Evolutionary conservation across 192 early-diverging fungal species (phyloP).

Genomic region (Oehlia diaphana): DNA sequence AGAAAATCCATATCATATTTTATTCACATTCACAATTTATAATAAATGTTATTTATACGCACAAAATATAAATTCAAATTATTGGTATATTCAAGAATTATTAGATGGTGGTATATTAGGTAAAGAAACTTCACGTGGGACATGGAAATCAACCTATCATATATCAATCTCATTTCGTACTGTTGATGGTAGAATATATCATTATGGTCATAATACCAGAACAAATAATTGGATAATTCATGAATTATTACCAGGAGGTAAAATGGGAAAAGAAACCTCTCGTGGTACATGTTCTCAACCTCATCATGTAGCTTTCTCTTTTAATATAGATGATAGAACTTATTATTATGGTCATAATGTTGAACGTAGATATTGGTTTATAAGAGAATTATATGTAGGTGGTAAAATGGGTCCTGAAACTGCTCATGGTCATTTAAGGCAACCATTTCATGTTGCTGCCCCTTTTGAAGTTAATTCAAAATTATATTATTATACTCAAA

Average conservation of each 20-base stretch:
- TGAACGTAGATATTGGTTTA: neutral
- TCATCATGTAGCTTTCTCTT: neutral
- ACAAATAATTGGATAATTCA: neutral
- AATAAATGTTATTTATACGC: slow-evolving; percentile 4
- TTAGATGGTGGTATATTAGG: slow-evolving; percentile 1
- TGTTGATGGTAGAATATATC: neutral
- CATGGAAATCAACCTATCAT: neutral
- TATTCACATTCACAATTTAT: neutral
- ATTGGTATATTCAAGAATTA: slow-evolving; percentile 18
- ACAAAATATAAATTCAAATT: neutral
- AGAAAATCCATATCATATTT: neutral
- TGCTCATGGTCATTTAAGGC: neutral
- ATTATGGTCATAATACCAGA: neutral
- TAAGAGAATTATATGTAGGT: slow-evolving; percentile 9
- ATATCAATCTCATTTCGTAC: neutral
- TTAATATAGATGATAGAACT: neutral
- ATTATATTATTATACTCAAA: neutral
- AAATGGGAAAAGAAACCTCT: neutral
- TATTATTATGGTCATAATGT: slow-evolving; percentile 9
- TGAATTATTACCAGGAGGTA: neutral
- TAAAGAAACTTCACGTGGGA: neutral
- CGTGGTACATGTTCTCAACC: neutral
- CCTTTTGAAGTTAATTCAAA: neutral
- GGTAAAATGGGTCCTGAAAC: slow-evolving; percentile 2
- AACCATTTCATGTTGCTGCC: neutral